Base-by-base conservation (phyloP, 176 grass and related monocot genomes). In the Otatea glauca region DNA sequence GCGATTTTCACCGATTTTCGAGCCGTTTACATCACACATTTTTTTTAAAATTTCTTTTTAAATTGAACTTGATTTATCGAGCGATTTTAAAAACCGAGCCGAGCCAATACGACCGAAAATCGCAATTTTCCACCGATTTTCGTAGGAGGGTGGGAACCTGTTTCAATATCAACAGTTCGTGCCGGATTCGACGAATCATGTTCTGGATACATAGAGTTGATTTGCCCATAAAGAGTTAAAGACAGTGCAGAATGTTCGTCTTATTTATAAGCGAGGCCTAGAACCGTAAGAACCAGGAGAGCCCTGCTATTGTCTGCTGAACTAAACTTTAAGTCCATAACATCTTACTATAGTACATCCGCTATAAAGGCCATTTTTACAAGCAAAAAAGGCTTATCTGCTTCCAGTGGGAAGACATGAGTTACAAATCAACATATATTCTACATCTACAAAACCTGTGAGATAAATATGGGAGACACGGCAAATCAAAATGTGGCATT, bases 401-500 rank as follows among this genome's bases (percentile, higher is more conserved):
- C 24, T 14, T 29, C 60, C 24, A 63, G 60, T 63, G 60, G 12
- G 60, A 29, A 63, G 11, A 63, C 29, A 63, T 23, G 21, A 63
- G 25, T 27, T 29, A 29, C 60, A 63, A 29, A 63, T 29, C 23
- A 63, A 63, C 5, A 63, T 63, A 29, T 63, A 63, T 24, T 29
- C 24, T 15, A 63, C 60, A 63, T 29, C 60, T 6, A 63, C 24
- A 63, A 63, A 63, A 29, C 24, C 24, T 24, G 9, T 60, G n/a
- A 29, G 24, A 63, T 15, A 63, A 63, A 29, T 5, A 11, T 8
- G 35, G 9, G 21, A 16, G 35, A 69, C 15, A 68, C 9, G 53
- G 59, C 43, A 83, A 83, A 80, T 49, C 37, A 17, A 84, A 9
- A 68, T 5, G 34, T 32, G 66, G 56, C 4, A 39, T 45, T 78